Evolutionary conservation across 2,329 filamentous ascomycete genomes (phyloP), one percentile per base, ranked within the genome.

Genomic region (Neofusicoccum sp.): DNA sequence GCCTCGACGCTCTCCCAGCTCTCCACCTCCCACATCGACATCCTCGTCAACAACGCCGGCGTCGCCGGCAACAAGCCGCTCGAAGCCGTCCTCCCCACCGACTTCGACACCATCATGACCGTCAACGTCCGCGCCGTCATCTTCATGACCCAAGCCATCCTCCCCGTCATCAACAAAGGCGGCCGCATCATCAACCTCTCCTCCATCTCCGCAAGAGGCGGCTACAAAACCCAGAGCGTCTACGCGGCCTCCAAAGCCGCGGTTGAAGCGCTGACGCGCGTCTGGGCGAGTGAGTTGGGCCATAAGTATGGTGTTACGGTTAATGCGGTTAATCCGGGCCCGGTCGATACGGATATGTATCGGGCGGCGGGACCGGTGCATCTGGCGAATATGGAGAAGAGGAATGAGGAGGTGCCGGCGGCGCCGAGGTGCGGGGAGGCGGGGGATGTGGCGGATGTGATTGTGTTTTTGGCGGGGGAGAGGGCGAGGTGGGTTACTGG

Each of bases 401-500:
- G 11, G 29, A 50, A 50, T 34, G 14, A 4, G 3, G 3, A n/a
- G 9, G 47, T 50, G 7, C 47, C 29, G 47, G 47, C 47, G 6
- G 47, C 47, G 9, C 47, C 47, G 47, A 8, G 14, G 14, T 50
- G 47, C 33, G 28, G 47, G 16, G 28, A 12, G 4, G 6, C 28
- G 5, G 47, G 7, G 47, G 47, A 50, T n/a, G 47, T 50, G 6
- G 47, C 47, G 9, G 47, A 36, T n/a, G 47, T 50, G 4, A 11
- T 50, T 5, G 28, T 34, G 6, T 8, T 33, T 7, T 22, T 50
- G 47, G 47, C 12, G 47, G 29, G 47, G 6, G 47, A 34, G 47
- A 33, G 28, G 73, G 84, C 85, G 16, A 84, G 80, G 6, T 94
- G 90, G 90, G 88, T 86, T 71, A 94, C 91, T 0, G 91, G 91